Conservation (phyloP, 768 basidiomycete species). For the Suillus spraguei region DNA sequence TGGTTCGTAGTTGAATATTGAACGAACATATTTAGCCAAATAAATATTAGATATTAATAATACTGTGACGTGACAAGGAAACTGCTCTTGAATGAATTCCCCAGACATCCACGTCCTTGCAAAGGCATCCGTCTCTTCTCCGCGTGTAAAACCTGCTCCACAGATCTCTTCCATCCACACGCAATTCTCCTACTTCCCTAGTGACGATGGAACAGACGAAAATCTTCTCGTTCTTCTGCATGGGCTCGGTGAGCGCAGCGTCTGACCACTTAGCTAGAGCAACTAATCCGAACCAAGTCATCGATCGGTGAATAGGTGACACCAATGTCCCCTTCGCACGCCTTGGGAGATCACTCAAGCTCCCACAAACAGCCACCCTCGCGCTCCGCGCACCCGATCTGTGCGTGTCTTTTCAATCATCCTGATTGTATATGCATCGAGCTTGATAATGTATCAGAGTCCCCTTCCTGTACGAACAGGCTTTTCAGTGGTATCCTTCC, state of each 20-base stretch:
- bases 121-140: conserved; percentile 16
- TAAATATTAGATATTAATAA: not conserved
- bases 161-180: conserved; percentile 46
- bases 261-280: conserved; percentile 1
- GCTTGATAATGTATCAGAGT: conserved; percentile 46
- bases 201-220: conserved; percentile 83
- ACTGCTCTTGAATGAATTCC: not conserved
- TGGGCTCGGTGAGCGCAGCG: conserved; percentile 65
- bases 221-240: conserved; percentile 85
- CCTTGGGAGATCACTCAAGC: conserved; percentile 69
- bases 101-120: conserved; percentile 24
- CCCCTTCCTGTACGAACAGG: conserved; percentile 76
- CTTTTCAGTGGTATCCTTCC: conserved; percentile 86
- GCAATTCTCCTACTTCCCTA: conserved; percentile 68
- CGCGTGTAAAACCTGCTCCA: conserved; percentile 53
- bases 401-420: conserved; percentile 41
- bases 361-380: conserved; percentile 91
- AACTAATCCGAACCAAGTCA: conserved; percentile 7
- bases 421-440: not conserved
- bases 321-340: conserved; percentile 76
- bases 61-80: not conserved
- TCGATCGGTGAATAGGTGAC: conserved; percentile 58
- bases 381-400: conserved; percentile 77
- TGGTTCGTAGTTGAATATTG: too few species aligned
- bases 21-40: too few species aligned